Conservation (phyloP, 768 basidiomycete genomes). For the Amanita fuliginea region DNA sequence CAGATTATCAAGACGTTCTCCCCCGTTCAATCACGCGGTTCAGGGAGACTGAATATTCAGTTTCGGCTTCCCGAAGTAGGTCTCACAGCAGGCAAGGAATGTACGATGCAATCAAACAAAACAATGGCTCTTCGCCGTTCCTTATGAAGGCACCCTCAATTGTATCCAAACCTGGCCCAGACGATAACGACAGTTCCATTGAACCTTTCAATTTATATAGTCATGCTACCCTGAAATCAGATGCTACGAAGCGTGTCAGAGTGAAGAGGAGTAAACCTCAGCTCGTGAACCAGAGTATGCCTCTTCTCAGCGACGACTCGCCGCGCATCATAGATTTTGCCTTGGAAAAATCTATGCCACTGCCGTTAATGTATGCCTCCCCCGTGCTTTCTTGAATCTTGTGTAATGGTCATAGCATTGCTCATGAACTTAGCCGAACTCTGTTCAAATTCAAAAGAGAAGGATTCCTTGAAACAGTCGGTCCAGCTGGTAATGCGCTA, state of each 20-base stretch:
- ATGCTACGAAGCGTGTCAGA: constrained; percentile 60
- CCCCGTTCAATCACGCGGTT: constrained; percentile 47
- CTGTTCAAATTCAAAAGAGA: constrained; percentile 70
- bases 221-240: constrained; percentile 11
- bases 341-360: constrained; percentile 54
- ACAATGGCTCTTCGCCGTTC: not conserved
- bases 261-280: constrained; percentile 62
- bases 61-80: constrained; percentile 6
- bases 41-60: constrained; percentile 31
- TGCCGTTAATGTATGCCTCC: constrained; percentile 62
- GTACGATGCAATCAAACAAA: not conserved
- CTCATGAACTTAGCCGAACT: constrained; percentile 63
- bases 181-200: constrained; percentile 16
- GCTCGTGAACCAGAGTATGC: constrained; percentile 37
- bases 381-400: not conserved
- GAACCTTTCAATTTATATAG: not conserved
- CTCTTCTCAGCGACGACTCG: constrained; percentile 43
- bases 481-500: constrained; percentile 59
- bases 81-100: not conserved
- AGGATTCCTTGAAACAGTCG: constrained; percentile 80
- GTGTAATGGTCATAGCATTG: too few species aligned
- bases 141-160: not conserved
- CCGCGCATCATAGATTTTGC: constrained; percentile 53
- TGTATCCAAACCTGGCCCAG: constrained; percentile 16
- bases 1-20: constrained; percentile 57